A percentile compares a stretch with the other conserved stretches of the same genome.
phyloP scores from a whole-genome alignment of 2,329 filamentous ascomycete species.

The Fusarium praegraminearum region DNA sequence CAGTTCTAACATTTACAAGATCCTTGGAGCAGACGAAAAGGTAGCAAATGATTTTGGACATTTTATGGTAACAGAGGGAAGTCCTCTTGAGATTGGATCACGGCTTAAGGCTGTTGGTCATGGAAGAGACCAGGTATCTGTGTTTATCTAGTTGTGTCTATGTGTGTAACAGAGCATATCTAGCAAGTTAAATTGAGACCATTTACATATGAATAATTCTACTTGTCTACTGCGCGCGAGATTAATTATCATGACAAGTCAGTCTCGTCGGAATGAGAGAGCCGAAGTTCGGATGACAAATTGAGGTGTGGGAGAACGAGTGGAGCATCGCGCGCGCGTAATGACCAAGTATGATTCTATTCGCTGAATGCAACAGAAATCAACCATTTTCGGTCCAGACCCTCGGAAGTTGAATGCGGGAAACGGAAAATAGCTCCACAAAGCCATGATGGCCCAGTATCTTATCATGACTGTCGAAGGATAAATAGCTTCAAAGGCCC shows the following conservation, averaged over 20 bases:
- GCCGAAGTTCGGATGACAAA: slow-evolving; percentile 38
- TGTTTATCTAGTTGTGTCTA: slow-evolving; percentile 2
- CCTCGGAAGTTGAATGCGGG: slow-evolving; percentile 26
- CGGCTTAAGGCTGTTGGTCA: slow-evolving; percentile 35
- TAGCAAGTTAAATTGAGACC: not conserved
- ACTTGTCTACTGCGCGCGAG: not conserved
- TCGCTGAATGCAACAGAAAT: not conserved
- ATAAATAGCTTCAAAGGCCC: slow-evolving; percentile 34
- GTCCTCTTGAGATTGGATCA: slow-evolving; percentile 68
- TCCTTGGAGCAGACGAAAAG: slow-evolving; percentile 62
- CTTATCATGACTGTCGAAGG: slow-evolving; percentile 16
- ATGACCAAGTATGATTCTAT: slow-evolving; percentile 40
- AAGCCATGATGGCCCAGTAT: slow-evolving; percentile 39
- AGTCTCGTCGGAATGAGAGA: not conserved
- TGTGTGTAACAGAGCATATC: not conserved
- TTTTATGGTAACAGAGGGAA: slow-evolving; percentile 74
- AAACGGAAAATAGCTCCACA: slow-evolving; percentile 34
- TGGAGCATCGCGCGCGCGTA: slow-evolving; percentile 48
- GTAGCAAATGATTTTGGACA: slow-evolving; percentile 54
- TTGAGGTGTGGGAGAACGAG: not conserved
- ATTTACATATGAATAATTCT: not conserved
- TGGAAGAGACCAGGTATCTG: slow-evolving; percentile 38
- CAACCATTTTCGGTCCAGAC: not conserved
- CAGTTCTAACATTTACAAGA: slow-evolving; percentile 66
- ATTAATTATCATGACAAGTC: not conserved